Evolutionary conservation across 768 basidiomycete species (phyloP).

Genomic region (Hericium alpestre): DNA sequence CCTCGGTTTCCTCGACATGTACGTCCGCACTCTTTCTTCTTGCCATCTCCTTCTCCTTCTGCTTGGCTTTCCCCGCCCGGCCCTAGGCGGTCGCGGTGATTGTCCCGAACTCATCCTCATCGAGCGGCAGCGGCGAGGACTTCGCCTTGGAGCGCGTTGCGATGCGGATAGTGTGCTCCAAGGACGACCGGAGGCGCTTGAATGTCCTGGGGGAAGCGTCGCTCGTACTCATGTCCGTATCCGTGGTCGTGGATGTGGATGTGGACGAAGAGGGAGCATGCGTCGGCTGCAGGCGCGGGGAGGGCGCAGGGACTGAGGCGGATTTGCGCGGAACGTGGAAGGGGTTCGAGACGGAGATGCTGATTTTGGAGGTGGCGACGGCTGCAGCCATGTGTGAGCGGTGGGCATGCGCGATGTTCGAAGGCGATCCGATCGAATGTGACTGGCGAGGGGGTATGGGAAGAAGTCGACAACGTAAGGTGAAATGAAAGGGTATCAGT

Average conservation of each 20-base stretch:
- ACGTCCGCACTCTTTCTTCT: background rate
- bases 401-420: background rate
- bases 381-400: slow-evolving; percentile 34
- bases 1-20: background rate
- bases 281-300: slow-evolving; percentile 21
- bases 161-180: slow-evolving; percentile 57
- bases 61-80: slow-evolving; percentile 1
- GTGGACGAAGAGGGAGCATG: slow-evolving; percentile 10
- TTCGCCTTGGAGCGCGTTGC: slow-evolving; percentile 49
- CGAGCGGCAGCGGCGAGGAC: slow-evolving; percentile 17
- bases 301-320: slow-evolving; percentile 25
- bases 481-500: too few relatives aligned
- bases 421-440: too few relatives aligned
- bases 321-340: slow-evolving; percentile 26
- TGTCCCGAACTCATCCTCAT: slow-evolving; percentile 32
- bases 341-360: slow-evolving; percentile 29
- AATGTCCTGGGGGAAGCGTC: slow-evolving; percentile 42
- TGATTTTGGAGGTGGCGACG: slow-evolving; percentile 28
- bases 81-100: slow-evolving; percentile 20
- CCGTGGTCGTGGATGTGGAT: slow-evolving; percentile 11
- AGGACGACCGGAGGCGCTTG: slow-evolving; percentile 48
- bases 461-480: too few relatives aligned
- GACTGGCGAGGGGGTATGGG: too few relatives aligned
- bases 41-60: background rate
- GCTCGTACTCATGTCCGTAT: slow-evolving; percentile 2